Evolutionary conservation across 345 rosid species (phyloP), one percentile per base, ranked within the genome.

Genomic region (Lumnitzera littorea): DNA sequence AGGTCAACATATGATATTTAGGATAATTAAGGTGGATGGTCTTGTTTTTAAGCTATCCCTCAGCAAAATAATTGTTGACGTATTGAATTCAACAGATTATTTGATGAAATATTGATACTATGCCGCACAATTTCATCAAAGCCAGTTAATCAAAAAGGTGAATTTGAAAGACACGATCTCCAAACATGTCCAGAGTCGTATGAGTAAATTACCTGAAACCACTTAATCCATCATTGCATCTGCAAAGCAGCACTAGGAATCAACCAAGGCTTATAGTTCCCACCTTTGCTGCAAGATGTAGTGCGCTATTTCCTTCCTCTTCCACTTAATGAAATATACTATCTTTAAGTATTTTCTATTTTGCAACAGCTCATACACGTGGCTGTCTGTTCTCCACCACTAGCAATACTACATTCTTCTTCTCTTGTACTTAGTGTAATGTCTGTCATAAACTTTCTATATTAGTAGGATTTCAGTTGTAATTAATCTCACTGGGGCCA

Each of bases 191-290:
- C 20, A 20, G 20, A 20, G 20, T 20, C 20, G 20, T 20, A 20
- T 20, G 20, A 20, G 20, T 20, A 20, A 20, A 20, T 9, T 76
- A 83, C 88, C 85, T 83, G 53, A 17, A 62, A 83, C 88, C 88
- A 83, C 75, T 74, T 83, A 23, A 78, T 56, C 68, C 80, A 85
- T 85, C 89, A 83, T 51, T 80, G 84, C 85, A 83, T 80, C 46
- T 83, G 85, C 24, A 80, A 57, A 23, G 85, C 85, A 17, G 80
- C 76, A 0, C 83, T 80, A 0, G 84, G 82, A 55, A 80, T 80
- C 12, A 67, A 78, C 85, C 85, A 75, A n/a, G 88, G 81, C 63
- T 62, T 70, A 54, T 70, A 63, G 9, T 74, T 72, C 5, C 84
- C 76, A 72, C 56, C 58, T 16, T 76, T 53, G 82, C 80, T 2